Conservation (phyloP, 2,329 filamentous ascomycete genomes). For the Pestalotiopsis sp. region DNA sequence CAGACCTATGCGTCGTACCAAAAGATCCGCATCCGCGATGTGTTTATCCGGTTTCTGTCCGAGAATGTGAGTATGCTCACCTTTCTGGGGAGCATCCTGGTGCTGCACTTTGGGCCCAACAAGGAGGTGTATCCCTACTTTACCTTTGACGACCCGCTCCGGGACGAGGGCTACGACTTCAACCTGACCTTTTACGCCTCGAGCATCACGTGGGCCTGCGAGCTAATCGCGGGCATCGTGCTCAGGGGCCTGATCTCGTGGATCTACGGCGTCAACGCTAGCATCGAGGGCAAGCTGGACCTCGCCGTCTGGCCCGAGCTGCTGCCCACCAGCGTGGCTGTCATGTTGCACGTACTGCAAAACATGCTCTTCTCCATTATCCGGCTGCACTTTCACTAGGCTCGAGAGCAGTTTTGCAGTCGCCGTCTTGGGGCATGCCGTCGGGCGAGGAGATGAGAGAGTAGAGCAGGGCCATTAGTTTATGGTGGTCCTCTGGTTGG, state of each 20-base stretch:
- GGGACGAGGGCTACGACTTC: constrained; percentile 56
- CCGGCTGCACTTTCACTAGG: constrained; percentile 54
- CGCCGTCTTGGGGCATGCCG: neutral
- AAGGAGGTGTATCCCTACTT: constrained; percentile 71
- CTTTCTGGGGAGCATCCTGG: constrained; percentile 64
- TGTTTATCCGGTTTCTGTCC: constrained; percentile 67
- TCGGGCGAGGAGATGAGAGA: neutral
- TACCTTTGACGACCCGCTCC: constrained; percentile 54
- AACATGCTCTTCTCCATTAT: constrained; percentile 74
- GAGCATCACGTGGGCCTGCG: constrained; percentile 65
- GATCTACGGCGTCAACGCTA: constrained; percentile 62
- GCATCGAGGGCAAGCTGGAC: constrained; percentile 64
- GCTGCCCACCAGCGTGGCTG: constrained; percentile 64
- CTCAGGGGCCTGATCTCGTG: constrained; percentile 58
- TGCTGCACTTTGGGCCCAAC: constrained; percentile 67
- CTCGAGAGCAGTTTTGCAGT: neutral
- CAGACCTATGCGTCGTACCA: constrained; percentile 65
- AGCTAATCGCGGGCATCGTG: constrained; percentile 61
- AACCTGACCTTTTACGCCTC: constrained; percentile 63
- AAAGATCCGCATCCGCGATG: constrained; percentile 65
- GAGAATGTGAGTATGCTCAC: constrained; percentile 70
- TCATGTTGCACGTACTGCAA: constrained; percentile 68
- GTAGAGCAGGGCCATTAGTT: neutral
- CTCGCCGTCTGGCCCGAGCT: constrained; percentile 67
- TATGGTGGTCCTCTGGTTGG: neutral